Conservation (phyloP, 1,139 yeast genomes). For the Magnusiomyces suaveolens region DNA sequence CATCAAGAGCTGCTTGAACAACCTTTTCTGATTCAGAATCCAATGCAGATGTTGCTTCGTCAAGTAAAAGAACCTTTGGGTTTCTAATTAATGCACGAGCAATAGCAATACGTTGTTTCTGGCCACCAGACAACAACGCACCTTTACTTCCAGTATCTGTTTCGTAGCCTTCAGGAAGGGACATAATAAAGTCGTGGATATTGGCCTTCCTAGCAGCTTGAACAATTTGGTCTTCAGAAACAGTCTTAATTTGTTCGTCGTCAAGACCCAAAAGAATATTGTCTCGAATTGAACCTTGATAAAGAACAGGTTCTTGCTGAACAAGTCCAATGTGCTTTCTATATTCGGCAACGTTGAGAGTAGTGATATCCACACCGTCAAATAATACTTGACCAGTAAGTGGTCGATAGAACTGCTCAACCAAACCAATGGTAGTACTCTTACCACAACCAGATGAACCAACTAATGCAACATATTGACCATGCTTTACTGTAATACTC, state of each 20-base stretch:
- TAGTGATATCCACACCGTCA: slow-evolving; percentile 62
- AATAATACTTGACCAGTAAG: slow-evolving; percentile 52
- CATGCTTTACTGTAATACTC: slow-evolving; percentile 56
- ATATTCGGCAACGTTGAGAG: slow-evolving; percentile 61
- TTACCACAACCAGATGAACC: slow-evolving; percentile 96
- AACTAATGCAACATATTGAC: slow-evolving; percentile 85
- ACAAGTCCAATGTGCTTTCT: slow-evolving; percentile 74
- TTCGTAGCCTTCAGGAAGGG: slow-evolving; percentile 74
- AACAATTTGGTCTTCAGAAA: slow-evolving; percentile 52
- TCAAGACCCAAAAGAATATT: slow-evolving; percentile 70
- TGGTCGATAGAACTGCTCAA: slow-evolving; percentile 75
- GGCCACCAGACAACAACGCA: slow-evolving; percentile 78
- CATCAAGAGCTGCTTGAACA: slow-evolving; percentile 53
- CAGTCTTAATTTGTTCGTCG: slow-evolving; percentile 34
- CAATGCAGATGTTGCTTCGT: slow-evolving; percentile 74
- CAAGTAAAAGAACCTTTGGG: slow-evolving; percentile 57
- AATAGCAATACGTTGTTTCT: slow-evolving; percentile 67
- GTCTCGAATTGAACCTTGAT: slow-evolving; percentile 79
- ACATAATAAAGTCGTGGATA: slow-evolving; percentile 63
- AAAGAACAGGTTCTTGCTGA: slow-evolving; percentile 71
- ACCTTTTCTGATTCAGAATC: slow-evolving; percentile 77
- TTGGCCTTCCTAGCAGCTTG: slow-evolving; percentile 73
- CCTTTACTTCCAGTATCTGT: slow-evolving; percentile 78
- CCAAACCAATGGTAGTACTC: slow-evolving; percentile 77
- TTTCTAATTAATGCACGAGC: slow-evolving; percentile 66